phyloP scores from a whole-genome alignment of 2,329 filamentous ascomycete species.

The Colletotrichum gloeosporioides region DNA sequence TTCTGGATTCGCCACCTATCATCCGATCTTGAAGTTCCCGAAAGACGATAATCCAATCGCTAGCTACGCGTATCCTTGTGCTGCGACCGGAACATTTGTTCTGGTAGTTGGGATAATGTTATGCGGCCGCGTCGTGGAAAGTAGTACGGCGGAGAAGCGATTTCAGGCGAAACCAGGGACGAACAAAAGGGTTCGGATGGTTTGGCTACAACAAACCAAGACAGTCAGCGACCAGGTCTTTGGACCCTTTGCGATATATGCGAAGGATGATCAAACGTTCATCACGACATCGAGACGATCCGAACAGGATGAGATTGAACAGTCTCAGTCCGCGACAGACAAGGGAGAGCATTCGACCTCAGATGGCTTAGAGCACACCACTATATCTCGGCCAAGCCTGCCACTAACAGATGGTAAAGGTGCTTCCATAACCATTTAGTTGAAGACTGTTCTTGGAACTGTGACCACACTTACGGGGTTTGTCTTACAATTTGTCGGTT shows the following conservation, averaged over 20 bases:
- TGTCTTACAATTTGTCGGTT: neutral
- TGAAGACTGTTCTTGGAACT: neutral
- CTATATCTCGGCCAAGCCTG: neutral
- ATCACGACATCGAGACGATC: neutral
- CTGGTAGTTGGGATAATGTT: neutral
- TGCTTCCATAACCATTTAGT: neutral
- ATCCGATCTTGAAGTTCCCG: neutral
- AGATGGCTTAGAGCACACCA: neutral
- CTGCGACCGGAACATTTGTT: neutral
- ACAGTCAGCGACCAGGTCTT: neutral
- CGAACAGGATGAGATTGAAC: fast-evolving
- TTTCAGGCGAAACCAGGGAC: neutral
- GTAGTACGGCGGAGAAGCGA: neutral
- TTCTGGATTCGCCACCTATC: neutral
- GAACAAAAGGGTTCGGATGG: neutral
- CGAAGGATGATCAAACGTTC: neutral
- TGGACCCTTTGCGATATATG: neutral
- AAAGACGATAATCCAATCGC: neutral
- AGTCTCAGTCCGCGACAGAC: neutral
- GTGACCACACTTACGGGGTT: neutral
- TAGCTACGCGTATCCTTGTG: neutral
- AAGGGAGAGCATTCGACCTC: neutral
- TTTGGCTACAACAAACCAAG: neutral
- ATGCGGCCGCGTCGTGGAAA: neutral
- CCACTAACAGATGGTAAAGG: fast-evolving